phyloP scores from a whole-genome alignment of 352 stramenopile species.

The Phytophthora palmivora region DNA sequence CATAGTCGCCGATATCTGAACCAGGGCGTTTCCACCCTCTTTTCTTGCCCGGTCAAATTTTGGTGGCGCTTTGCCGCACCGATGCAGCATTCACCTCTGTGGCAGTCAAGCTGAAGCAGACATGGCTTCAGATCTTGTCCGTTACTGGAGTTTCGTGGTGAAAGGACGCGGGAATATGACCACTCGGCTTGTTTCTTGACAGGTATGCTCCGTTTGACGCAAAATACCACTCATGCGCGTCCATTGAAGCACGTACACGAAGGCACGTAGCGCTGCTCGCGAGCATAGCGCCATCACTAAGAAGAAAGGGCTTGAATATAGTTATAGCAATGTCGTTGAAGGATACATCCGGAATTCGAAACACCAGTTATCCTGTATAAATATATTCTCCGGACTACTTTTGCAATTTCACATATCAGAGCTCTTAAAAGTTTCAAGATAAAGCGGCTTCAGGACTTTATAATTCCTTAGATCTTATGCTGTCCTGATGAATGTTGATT shows the following conservation, averaged over 20 bases:
- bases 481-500: too few relatives aligned
- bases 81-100: slow-evolving; percentile 14
- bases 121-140: slow-evolving; percentile 32
- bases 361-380: too few relatives aligned
- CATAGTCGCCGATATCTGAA: slow-evolving; percentile 6
- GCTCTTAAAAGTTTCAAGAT: too few relatives aligned
- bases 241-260: neutral
- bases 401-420: too few relatives aligned
- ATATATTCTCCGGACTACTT: too few relatives aligned
- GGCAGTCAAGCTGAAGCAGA: slow-evolving; percentile 23
- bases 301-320: slow-evolving; percentile 11
- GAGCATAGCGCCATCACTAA: slow-evolving; percentile 7
- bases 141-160: slow-evolving; percentile 10
- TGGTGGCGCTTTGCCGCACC: slow-evolving; percentile 25
- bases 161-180: slow-evolving; percentile 29
- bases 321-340: too few relatives aligned
- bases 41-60: slow-evolving; percentile 27
- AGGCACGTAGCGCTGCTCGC: neutral
- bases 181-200: slow-evolving; percentile 33
- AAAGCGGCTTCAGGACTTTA: too few relatives aligned
- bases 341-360: too few relatives aligned
- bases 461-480: too few relatives aligned
- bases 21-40: slow-evolving; percentile 11
- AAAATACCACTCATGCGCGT: slow-evolving; percentile 10
- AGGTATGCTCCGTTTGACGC: slow-evolving; percentile 25